phyloP scores from a whole-genome alignment of 164 flowering plant genomes.

The Hamamelis virginiana region DNA sequence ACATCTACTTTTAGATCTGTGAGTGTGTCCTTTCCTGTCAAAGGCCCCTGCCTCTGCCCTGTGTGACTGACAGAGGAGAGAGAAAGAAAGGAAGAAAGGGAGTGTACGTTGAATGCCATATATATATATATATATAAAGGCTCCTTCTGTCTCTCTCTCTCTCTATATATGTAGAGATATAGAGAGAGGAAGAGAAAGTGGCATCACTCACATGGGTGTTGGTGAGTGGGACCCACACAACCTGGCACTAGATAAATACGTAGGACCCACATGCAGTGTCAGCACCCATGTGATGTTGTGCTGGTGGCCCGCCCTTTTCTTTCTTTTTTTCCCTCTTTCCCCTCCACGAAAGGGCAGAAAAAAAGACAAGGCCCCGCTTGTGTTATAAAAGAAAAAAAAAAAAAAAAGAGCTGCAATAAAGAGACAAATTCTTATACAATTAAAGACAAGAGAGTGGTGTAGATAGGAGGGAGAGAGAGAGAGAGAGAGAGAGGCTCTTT shows the following conservation, averaged over 20 bases:
- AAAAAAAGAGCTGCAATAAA: not conserved
- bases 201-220: constrained; percentile 26
- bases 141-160: not conserved
- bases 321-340: not conserved
- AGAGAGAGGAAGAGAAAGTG: not conserved
- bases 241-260: constrained; percentile 21
- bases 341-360: constrained; percentile 15
- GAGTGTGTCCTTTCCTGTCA: constrained; percentile 20
- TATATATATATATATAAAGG: not conserved
- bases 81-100: constrained; percentile 3
- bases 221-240: constrained; percentile 17
- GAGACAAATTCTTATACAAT: constrained; percentile 5
- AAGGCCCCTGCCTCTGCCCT: not conserved
- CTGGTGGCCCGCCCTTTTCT: constrained; percentile 5
- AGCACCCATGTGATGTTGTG: constrained; percentile 35
- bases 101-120: not conserved
- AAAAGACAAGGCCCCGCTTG: constrained; percentile 9
- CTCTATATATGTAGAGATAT: not conserved
- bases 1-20: constrained; percentile 24
- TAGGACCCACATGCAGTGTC: constrained; percentile 26
- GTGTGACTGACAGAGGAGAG: not conserved
- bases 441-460: no score
- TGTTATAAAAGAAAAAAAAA: not conserved
- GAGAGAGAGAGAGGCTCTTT: not conserved
- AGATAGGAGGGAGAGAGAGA: not conserved